These are phyloP conservation scores for Pyrenochaeta sp. DNA, from an alignment of 2,329 filamentous ascomycete genomes.

Conservation along the genomic window DNA sequence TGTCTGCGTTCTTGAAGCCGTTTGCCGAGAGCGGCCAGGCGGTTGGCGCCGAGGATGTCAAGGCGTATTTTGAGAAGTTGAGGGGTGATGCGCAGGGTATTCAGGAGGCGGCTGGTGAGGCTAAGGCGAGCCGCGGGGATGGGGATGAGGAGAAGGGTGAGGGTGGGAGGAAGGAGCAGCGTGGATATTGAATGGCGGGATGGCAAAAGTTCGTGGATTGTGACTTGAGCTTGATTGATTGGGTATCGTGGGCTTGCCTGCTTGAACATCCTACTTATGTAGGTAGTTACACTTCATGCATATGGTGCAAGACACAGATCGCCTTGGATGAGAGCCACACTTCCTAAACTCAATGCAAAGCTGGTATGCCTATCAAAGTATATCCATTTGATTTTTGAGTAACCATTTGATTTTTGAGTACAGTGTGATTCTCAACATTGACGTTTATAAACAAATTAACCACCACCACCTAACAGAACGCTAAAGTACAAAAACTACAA, in stretches of 20 bases:
- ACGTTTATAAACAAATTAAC: too few species aligned
- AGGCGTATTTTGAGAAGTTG: conserved; percentile 92
- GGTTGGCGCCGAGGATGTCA: conserved; percentile 94
- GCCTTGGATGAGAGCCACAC: too few species aligned
- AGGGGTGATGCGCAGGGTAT: conserved; percentile 84
- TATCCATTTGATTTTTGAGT: too few species aligned
- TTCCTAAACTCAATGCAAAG: too few species aligned
- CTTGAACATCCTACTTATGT: too few species aligned
- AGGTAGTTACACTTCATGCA: too few species aligned
- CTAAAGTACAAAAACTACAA: too few species aligned
- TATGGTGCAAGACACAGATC: too few species aligned
- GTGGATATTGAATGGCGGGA: conserved; percentile 42
- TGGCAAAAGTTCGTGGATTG: not conserved
- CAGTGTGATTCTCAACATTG: too few species aligned
- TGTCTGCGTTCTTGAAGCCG: conserved; percentile 92
- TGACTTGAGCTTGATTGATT: conserved; percentile 1
- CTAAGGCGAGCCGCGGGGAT: conserved; percentile 36
- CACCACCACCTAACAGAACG: too few species aligned
- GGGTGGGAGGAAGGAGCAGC: conserved; percentile 47
- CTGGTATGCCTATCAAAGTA: not conserved
- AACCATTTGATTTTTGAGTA: too few species aligned
- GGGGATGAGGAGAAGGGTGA: conserved; percentile 35
- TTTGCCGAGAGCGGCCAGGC: conserved; percentile 90
- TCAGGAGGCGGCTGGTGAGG: conserved; percentile 42
- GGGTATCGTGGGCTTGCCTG: not conserved